Evolutionary conservation across 331 rosid genomes (phyloP), one percentile per base, ranked within the genome.

Genomic region (Prunus yedoensis): DNA sequence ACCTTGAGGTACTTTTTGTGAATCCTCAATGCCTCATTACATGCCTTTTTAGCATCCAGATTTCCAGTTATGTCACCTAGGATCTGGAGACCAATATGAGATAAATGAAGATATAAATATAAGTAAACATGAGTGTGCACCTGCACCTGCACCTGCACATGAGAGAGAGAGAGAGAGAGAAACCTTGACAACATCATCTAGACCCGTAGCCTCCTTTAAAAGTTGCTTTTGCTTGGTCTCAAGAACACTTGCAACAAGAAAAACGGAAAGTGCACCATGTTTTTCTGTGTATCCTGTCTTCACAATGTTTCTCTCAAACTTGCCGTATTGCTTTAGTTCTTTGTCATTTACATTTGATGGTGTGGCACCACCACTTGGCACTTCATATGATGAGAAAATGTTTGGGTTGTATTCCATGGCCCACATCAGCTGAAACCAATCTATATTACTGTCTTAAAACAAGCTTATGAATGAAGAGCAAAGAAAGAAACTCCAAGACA

Each of bases 381-480:
- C 85, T 81, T 87, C 92, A 16, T 87, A 90, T 12, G 70, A 79
- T 76, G 82, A 17, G 86, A 90, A 94, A 78, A 87, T 81, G 84
- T 85, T 89, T 77, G 99, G 98, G 76, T 90, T 87, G 97, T 94
- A 94, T 83, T 94, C 99, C 99, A 94, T 94, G 77, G 84, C 94
- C 99, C 97, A 94, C 87, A 91, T 94, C 83, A 91, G 68, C 99
- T 94, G 93, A 90, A 94, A 94, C 84, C 85, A 91, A 87, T 85
- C 89, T 81, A 87, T 83, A 87, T 87, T 83, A 87, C 80, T 83
- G 86, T 83, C 89, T 83, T 82, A 82, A 83, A 88, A 79, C 78
- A 80, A 77, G 82, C 82, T 76, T 51, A 78, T 54, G 64, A 76
- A 84, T 65, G 28, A 30, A 80, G 79, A 68, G 69, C 75, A 66